phyloP scores from a whole-genome alignment of 2,329 filamentous ascomycete species.

The Colletotrichum sp. region DNA sequence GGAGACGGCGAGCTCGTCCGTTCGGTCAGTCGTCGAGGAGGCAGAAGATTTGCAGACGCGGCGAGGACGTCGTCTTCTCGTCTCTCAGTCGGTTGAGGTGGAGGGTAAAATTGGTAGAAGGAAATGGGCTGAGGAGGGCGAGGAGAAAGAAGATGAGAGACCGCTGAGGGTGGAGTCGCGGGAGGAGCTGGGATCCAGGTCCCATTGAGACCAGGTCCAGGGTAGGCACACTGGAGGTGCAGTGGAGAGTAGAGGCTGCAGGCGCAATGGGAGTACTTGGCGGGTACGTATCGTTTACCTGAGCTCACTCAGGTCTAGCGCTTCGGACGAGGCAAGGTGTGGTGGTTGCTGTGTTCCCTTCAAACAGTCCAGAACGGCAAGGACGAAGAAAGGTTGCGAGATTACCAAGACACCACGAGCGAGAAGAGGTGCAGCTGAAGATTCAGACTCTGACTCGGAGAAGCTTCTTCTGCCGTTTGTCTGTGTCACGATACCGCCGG shows the following conservation, averaged over 20 bases:
- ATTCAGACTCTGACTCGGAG: not conserved
- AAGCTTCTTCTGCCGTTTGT: not conserved
- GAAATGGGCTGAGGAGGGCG: constrained; percentile 18
- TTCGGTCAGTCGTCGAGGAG: not conserved
- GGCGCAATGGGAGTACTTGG: not conserved
- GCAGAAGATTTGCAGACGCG: not conserved
- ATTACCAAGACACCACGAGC: constrained; percentile 10
- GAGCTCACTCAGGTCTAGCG: not conserved
- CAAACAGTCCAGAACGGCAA: not conserved
- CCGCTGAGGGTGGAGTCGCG: constrained; percentile 11
- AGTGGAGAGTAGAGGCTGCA: not conserved
- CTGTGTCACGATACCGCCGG: not conserved
- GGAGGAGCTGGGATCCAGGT: constrained; percentile 20
- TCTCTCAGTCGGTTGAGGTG: constrained; percentile 3
- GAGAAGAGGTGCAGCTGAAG: not conserved
- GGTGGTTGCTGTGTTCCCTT: not conserved
- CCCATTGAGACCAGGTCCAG: constrained; percentile 6
- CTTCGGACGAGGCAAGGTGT: not conserved
- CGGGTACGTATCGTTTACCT: not conserved
- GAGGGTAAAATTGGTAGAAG: constrained; percentile 5
- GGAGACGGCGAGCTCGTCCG: not conserved
- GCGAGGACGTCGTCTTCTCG: not conserved
- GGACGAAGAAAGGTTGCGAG: not conserved
- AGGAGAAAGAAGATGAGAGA: constrained; percentile 18
- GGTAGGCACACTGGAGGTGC: constrained; percentile 6